phyloP scores from a whole-genome alignment of 148 eudicot genomes.

The Cornus suecica region DNA sequence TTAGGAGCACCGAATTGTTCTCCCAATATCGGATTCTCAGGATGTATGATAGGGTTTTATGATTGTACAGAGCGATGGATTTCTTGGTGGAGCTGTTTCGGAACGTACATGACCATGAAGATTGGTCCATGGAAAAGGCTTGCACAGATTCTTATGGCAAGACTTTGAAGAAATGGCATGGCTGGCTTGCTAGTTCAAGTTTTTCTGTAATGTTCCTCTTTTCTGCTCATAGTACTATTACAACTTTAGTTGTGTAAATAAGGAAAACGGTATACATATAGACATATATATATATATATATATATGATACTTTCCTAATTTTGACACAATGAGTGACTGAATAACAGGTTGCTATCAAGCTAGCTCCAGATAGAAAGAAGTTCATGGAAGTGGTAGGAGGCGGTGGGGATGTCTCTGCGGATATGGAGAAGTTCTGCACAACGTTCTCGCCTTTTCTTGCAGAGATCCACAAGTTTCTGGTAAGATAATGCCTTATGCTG shows the following conservation, averaged over 20 bases:
- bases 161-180: conserved; percentile 94
- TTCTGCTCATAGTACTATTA: neutral
- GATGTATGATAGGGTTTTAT: neutral
- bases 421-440: conserved; percentile 62
- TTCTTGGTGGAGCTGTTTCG: conserved; percentile 80
- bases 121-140: conserved; percentile 78
- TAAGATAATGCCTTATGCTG: conserved; percentile 16
- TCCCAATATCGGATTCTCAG: neutral
- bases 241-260: neutral
- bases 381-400: conserved; percentile 74
- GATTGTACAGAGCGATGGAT: conserved; percentile 74
- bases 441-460: conserved; percentile 57
- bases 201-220: conserved; percentile 52
- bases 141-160: conserved; percentile 78
- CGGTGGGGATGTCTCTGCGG: conserved; percentile 39
- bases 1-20: too few relatives aligned
- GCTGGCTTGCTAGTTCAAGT: conserved; percentile 94
- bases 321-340: neutral
- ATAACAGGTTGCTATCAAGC: conserved; percentile 76
- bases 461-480: conserved; percentile 80
- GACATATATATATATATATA: too few relatives aligned
- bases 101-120: conserved; percentile 63
- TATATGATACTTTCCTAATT: neutral
- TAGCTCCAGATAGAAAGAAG: conserved; percentile 82
- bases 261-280: too few relatives aligned